Percentiles rank a stretch among this genome's conserved stretches.
phyloP scores from a whole-genome alignment of 257 asterid genomes.

The Scutellaria baicalensis region DNA sequence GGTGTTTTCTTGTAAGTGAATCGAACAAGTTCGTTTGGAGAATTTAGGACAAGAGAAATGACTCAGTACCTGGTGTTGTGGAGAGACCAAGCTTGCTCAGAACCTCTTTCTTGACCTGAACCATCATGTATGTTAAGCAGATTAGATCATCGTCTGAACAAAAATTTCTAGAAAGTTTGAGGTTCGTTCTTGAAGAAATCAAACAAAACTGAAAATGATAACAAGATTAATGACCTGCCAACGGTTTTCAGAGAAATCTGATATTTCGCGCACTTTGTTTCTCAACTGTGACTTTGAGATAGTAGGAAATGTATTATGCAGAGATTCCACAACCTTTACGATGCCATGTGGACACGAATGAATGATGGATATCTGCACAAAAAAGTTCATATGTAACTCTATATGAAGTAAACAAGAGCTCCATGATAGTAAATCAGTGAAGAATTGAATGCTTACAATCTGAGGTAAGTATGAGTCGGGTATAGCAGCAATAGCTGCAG shows the following conservation, averaged over 20 bases:
- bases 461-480: slow-evolving; percentile 57
- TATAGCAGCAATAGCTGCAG: slow-evolving; percentile 33
- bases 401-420: neutral
- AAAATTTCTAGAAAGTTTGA: neutral
- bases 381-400: neutral
- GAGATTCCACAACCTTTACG: slow-evolving; percentile 43
- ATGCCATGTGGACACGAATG: slow-evolving; percentile 51
- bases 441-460: slow-evolving; percentile 42
- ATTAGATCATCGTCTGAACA: neutral
- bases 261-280: slow-evolving; percentile 62
- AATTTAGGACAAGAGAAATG: neutral
- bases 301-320: slow-evolving; percentile 46
- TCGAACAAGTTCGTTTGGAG: neutral
- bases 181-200: neutral
- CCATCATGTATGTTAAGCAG: neutral
- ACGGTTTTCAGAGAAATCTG: slow-evolving; percentile 57
- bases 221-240: slow-evolving; percentile 57
- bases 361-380: slow-evolving; percentile 44
- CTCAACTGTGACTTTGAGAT: slow-evolving; percentile 46
- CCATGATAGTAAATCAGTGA: too few relatives aligned
- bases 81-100: slow-evolving; percentile 49
- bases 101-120: slow-evolving; percentile 73
- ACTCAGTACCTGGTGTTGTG: slow-evolving; percentile 53
- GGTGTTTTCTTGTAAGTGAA: neutral
- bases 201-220: neutral